phyloP scores from a whole-genome alignment of 768 basidiomycete species.

The Lactarius tabidus region DNA sequence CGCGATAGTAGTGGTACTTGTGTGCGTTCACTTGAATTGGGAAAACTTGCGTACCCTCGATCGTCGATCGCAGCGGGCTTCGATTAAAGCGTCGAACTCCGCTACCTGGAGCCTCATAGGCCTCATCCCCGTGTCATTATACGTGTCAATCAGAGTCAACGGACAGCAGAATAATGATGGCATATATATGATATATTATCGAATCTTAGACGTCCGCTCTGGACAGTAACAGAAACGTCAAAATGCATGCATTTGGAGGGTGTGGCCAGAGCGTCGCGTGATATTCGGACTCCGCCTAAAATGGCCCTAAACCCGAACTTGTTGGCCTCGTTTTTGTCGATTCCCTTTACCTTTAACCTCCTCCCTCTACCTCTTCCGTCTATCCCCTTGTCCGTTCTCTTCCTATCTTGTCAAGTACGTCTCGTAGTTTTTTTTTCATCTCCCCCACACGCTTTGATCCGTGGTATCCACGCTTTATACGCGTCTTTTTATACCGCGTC shows the following conservation, averaged over 20 bases:
- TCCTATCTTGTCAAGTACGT: slow-evolving; percentile 24
- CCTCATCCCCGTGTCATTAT: not conserved
- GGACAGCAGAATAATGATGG: not conserved
- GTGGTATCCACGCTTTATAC: not conserved
- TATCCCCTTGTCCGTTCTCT: slow-evolving; percentile 20
- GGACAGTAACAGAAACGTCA: not conserved
- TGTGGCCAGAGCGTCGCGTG: slow-evolving; percentile 8
- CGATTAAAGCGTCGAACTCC: slow-evolving; percentile 3
- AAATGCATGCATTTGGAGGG: not conserved
- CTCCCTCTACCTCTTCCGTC: slow-evolving; percentile 19
- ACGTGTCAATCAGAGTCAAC: not conserved
- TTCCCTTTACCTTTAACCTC: slow-evolving; percentile 22
- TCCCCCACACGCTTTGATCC: not conserved
- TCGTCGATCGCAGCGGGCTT: not conserved
- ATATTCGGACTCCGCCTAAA: slow-evolving; percentile 22
- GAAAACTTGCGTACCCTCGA: too few species aligned
- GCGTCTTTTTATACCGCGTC: slow-evolving; percentile 9
- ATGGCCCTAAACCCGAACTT: slow-evolving; percentile 24
- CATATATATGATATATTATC: not conserved
- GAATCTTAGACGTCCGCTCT: not conserved
- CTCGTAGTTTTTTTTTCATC: not conserved
- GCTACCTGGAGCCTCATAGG: not conserved
- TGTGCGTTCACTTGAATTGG: too few species aligned
- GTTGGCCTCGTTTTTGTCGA: slow-evolving; percentile 23
- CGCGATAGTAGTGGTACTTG: too few species aligned